Conservation (phyloP, 1,284 basidiomycete genomes). For the Polyporus tsugae region DNA sequence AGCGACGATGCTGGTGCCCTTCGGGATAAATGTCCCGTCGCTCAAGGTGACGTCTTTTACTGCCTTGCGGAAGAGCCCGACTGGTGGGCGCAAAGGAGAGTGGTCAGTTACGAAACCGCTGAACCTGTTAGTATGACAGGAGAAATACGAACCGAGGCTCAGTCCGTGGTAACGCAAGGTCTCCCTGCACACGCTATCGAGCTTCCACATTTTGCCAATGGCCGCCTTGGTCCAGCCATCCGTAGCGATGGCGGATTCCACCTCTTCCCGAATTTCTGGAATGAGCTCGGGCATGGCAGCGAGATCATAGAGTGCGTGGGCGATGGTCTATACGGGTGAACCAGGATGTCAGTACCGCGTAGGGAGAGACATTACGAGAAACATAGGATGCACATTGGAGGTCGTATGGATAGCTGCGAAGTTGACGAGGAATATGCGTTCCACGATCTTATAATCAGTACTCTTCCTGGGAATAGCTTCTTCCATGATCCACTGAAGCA, state of each 20-base stretch:
- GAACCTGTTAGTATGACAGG: not conserved
- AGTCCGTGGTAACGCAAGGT: conserved; percentile 49
- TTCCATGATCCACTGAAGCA: conserved; percentile 40
- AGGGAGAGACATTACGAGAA: not conserved
- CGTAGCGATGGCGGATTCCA: conserved; percentile 43
- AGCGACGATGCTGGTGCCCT: conserved; percentile 49
- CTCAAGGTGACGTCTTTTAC: conserved; percentile 48
- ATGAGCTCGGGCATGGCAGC: conserved; percentile 52
- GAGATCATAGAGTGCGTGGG: conserved; percentile 49
- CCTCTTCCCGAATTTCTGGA: conserved; percentile 43
- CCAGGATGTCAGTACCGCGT: not conserved
- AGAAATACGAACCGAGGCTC: conserved; percentile 27
- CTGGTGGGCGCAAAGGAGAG: not conserved
- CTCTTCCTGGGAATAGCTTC: conserved; percentile 25
- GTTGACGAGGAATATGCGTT: conserved; percentile 39
- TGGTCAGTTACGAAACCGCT: not conserved
- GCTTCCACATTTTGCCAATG: conserved; percentile 53
- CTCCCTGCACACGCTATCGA: conserved; percentile 63
- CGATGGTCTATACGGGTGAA: conserved; percentile 41
- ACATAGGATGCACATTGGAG: conserved; percentile 33
- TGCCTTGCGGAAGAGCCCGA: conserved; percentile 22
- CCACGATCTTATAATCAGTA: conserved; percentile 31
- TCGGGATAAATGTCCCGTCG: conserved; percentile 53
- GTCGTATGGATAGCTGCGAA: conserved; percentile 45
- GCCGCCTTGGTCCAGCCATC: conserved; percentile 55